Evolutionary conservation across 2,329 filamentous ascomycete species (phyloP).

Genomic region (Helotiales sp.): DNA sequence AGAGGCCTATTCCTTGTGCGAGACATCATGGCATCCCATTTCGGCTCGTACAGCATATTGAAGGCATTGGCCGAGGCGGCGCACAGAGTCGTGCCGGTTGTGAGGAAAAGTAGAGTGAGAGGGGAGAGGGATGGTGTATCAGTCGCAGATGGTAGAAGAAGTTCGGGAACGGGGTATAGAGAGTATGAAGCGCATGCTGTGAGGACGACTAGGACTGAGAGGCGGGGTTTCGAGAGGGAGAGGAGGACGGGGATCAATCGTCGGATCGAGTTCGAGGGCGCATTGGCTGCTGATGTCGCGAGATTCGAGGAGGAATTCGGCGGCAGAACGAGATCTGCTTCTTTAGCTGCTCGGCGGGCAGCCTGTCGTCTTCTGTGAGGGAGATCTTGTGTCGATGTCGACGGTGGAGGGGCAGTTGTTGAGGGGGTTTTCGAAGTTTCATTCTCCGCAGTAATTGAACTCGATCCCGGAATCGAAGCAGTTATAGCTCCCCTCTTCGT

Average conservation of each 20-base stretch:
- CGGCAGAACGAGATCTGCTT: constrained; percentile 44
- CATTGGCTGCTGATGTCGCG: constrained; percentile 54
- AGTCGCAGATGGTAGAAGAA: constrained; percentile 72
- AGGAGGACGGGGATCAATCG: constrained; percentile 81
- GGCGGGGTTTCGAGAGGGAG: constrained; percentile 91
- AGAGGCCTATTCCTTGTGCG: constrained; percentile 91
- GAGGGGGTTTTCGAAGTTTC: constrained; percentile 25
- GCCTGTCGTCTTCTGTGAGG: constrained; percentile 43
- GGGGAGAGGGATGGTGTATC: constrained; percentile 81
- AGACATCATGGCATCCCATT: constrained; percentile 89
- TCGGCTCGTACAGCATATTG: constrained; percentile 95
- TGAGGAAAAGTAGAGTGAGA: constrained; percentile 90
- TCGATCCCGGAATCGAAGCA: constrained; percentile 24
- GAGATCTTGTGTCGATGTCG: constrained; percentile 32
- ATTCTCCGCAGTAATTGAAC: constrained; percentile 26
- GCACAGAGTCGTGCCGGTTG: constrained; percentile 84
- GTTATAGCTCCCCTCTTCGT: constrained; percentile 32
- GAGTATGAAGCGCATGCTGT: constrained; percentile 91
- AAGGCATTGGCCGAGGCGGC: constrained; percentile 91
- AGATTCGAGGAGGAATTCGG: constrained; percentile 61
- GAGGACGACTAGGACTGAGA: constrained; percentile 89
- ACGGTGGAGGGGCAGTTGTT: constrained; percentile 15
- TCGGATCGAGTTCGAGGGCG: constrained; percentile 58
- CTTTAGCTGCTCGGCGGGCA: constrained; percentile 33
- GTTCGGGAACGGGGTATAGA: constrained; percentile 87